These are phyloP conservation scores for Kluyveromyces dobzhanskii DNA, from an alignment of 805 yeast species.

Conservation along the genomic window DNA sequence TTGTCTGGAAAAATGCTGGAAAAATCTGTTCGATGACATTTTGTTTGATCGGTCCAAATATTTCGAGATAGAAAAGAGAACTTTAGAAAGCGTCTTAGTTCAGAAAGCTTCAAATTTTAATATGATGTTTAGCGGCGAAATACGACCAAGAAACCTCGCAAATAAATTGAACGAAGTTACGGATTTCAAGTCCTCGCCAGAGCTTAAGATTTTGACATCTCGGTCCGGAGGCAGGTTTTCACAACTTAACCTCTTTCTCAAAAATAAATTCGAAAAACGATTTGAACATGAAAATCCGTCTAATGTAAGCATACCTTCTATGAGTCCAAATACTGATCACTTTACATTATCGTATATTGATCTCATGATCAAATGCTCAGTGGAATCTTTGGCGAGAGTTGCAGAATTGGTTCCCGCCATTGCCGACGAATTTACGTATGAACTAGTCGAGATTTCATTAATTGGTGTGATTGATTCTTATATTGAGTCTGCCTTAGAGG, in stretches of 20 bases:
- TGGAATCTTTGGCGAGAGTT: slow-evolving; percentile 71
- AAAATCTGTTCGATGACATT: slow-evolving; percentile 67
- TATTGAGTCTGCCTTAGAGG: slow-evolving; percentile 67
- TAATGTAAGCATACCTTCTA: neutral
- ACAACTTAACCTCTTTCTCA: slow-evolving; percentile 51
- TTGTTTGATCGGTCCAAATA: slow-evolving; percentile 54
- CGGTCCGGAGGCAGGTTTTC: slow-evolving; percentile 34
- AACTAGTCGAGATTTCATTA: slow-evolving; percentile 57
- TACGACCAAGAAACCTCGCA: slow-evolving; percentile 19
- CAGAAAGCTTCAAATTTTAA: slow-evolving; percentile 29
- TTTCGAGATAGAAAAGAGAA: slow-evolving; percentile 62
- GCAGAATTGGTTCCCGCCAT: slow-evolving; percentile 63
- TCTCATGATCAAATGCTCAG: slow-evolving; percentile 54
- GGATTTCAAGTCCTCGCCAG: slow-evolving; percentile 16
- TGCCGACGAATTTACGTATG: slow-evolving; percentile 54
- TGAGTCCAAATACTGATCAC: slow-evolving; percentile 11
- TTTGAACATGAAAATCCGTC: slow-evolving; percentile 4
- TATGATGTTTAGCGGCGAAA: slow-evolving; percentile 25
- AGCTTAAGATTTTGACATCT: slow-evolving; percentile 12
- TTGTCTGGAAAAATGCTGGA: slow-evolving; percentile 61
- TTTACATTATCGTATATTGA: slow-evolving; percentile 45
- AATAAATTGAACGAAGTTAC: slow-evolving; percentile 24
- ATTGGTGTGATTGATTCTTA: slow-evolving; percentile 67
- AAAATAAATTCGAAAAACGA: slow-evolving; percentile 39
- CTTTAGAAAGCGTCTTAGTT: slow-evolving; percentile 38